These are phyloP conservation scores for Clonostachys solani DNA, from an alignment of 2,329 filamentous ascomycete genomes.

Conservation along the genomic window DNA sequence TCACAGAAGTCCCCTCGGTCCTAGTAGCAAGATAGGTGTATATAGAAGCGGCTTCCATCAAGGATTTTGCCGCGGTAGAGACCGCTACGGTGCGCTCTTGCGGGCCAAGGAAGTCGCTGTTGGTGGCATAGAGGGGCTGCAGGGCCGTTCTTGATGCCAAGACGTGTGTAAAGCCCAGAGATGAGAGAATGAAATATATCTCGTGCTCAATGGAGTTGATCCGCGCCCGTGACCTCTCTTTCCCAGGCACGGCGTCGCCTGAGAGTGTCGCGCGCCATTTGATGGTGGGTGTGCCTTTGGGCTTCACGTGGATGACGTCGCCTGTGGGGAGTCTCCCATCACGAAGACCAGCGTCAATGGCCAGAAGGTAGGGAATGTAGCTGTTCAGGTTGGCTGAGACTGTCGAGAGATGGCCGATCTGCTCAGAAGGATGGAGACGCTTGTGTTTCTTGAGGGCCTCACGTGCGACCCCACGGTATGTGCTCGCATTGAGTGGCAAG, in stretches of 20 bases:
- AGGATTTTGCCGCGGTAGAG: constrained; percentile 67
- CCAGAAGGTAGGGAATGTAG: constrained; percentile 82
- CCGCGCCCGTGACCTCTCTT: constrained; percentile 62
- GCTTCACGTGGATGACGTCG: constrained; percentile 58
- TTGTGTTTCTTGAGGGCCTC: constrained; percentile 87
- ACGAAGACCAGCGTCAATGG: constrained; percentile 69
- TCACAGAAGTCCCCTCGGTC: constrained; percentile 34
- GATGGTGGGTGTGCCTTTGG: constrained; percentile 1
- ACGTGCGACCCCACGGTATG: constrained; percentile 77
- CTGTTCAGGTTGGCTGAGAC: constrained; percentile 66
- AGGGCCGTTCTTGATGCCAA: constrained; percentile 69
- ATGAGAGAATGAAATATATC: constrained; percentile 72
- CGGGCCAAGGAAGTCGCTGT: constrained; percentile 52
- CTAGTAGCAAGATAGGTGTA: constrained; percentile 67
- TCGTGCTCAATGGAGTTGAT: constrained; percentile 78
- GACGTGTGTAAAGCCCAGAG: constrained; percentile 70
- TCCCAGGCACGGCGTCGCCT: constrained; percentile 57
- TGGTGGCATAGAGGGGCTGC: constrained; percentile 66
- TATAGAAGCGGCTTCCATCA: constrained; percentile 75
- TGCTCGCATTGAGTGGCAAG: constrained; percentile 76
- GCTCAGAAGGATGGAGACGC: constrained; percentile 68
- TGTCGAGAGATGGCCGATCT: constrained; percentile 64
- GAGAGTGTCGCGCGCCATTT: constrained; percentile 77
- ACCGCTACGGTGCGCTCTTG: constrained; percentile 69
- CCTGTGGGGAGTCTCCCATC: constrained; percentile 32